Evolutionary conservation across 768 basidiomycete species (phyloP), one percentile per base, ranked within the genome.

Genomic region (Xerocomellus dryophilus): DNA sequence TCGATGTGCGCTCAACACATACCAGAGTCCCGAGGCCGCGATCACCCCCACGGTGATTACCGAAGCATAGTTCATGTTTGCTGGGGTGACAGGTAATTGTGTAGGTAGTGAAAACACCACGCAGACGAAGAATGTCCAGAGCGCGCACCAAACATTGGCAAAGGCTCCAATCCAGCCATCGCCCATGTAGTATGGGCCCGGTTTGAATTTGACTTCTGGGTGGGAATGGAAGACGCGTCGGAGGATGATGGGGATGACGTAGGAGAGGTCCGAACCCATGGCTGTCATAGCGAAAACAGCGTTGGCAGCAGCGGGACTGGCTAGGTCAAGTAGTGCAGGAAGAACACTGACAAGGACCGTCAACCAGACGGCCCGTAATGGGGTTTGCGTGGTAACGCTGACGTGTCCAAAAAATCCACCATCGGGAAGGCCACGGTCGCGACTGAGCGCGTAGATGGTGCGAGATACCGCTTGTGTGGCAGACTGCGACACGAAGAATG

Each of bases 141-240:
- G 35, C 25, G 78, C 71, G 55, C 79, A 81, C 59, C 67, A 76
- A 31, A 75, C 44, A 55, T 82, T 82, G 48, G 70, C 69, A 12
- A 70, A 62, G 68, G 70, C 72, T 0, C 81, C 81, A 12, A 81
- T 56, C 53, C 71, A 58, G 2, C 81, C 80, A 47, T 77, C 73
- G 21, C 81, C 78, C 75, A 84, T 75, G 69, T 81, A 83, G 66
- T 80, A 84, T 15, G 83, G 83, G 8, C 83, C 83, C 0, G 83
- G 83, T 36, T 72, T 75, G 73, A 84, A 84, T 34, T 69, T 62
- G 44, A 84, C 83, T 48, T 84, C 83, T 0, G 81, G 80, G 61
- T 84, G 82, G 54, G 74, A 74, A 54, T 72, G 69, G 63, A 74
- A 84, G 47, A 74, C 62, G 42, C 83, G 74, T 43, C 82, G 75